Evolutionary conservation across 768 basidiomycete species (phyloP).

Genomic region (Lyophyllum semitale): DNA sequence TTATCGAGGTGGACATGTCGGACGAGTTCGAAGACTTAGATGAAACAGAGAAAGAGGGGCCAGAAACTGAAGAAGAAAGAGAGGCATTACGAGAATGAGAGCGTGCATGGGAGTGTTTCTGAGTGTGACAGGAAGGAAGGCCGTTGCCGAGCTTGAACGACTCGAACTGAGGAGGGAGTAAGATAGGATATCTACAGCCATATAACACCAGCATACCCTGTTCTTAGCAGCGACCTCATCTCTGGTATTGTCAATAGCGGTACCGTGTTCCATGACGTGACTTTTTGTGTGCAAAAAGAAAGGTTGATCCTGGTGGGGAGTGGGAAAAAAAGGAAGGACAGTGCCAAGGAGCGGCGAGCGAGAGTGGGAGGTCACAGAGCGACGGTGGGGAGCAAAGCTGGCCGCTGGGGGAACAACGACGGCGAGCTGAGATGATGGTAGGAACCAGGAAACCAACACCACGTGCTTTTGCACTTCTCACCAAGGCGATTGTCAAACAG

Average conservation of each 20-base stretch:
- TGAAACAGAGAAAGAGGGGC: slow-evolving; percentile 43
- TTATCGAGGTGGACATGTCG: slow-evolving; percentile 33
- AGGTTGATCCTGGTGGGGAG: slow-evolving; percentile 34
- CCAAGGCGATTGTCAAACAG: too few species aligned
- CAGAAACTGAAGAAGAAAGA: slow-evolving; percentile 46
- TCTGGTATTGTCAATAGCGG: slow-evolving; percentile 25
- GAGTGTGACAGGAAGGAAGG: slow-evolving; percentile 38
- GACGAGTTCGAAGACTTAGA: slow-evolving; percentile 36
- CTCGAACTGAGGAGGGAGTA: slow-evolving; percentile 51
- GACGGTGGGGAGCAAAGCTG: slow-evolving; percentile 14
- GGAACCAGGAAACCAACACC: slow-evolving; percentile 21
- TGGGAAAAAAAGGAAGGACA: slow-evolving; percentile 39
- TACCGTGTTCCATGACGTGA: slow-evolving; percentile 27
- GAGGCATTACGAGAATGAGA: slow-evolving; percentile 75
- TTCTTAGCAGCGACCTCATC: slow-evolving; percentile 43
- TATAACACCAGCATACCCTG: slow-evolving; percentile 31
- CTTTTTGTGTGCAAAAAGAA: slow-evolving; percentile 28
- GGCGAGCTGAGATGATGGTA: slow-evolving; percentile 15
- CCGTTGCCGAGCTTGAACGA: slow-evolving; percentile 69
- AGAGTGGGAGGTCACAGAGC: slow-evolving; percentile 17
- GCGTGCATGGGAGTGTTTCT: slow-evolving; percentile 56
- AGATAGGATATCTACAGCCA: neutral
- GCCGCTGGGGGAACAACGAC: slow-evolving; percentile 13
- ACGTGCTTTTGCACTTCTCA: slow-evolving; percentile 11
- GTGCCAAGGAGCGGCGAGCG: slow-evolving; percentile 27